Percentiles rank a stretch among this genome's conserved stretches.
Conservation (phyloP, 768 basidiomycete genomes). For the Naematelia aurantialba region DNA sequence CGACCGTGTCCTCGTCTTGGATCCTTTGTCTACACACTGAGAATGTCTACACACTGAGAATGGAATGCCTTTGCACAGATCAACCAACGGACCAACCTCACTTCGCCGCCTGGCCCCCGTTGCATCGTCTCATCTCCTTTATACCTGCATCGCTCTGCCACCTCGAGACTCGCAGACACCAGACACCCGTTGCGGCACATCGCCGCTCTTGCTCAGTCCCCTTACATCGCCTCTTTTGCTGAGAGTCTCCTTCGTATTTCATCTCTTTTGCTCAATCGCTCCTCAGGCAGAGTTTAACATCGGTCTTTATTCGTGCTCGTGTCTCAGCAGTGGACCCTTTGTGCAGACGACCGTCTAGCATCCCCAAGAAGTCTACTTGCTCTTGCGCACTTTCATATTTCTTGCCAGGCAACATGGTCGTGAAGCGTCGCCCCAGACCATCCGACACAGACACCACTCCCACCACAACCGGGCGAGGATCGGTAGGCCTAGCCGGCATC, state of each 20-base stretch:
- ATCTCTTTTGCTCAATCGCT: background rate
- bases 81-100: background rate
- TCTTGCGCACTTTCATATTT: background rate
- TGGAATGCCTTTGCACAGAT: background rate
- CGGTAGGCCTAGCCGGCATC: constrained; percentile 2
- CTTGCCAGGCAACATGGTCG: constrained; percentile 3
- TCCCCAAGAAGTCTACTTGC: background rate
- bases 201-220: background rate
- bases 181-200: background rate
- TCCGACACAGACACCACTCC: background rate
- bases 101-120: background rate
- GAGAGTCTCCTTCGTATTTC: background rate
- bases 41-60: no score
- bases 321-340: background rate
- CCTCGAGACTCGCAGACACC: background rate
- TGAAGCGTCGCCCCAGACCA: constrained; percentile 16
- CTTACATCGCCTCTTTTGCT: background rate
- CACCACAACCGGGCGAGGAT: constrained; percentile 1
- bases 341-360: background rate
- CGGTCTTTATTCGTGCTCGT: background rate
- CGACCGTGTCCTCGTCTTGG: no score
- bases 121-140: background rate
- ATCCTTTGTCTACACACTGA: background rate
- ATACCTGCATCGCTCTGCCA: background rate
- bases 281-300: background rate